Evolutionary conservation across 768 basidiomycete genomes (phyloP).

Genomic region (Melanogaster broomeanus): DNA sequence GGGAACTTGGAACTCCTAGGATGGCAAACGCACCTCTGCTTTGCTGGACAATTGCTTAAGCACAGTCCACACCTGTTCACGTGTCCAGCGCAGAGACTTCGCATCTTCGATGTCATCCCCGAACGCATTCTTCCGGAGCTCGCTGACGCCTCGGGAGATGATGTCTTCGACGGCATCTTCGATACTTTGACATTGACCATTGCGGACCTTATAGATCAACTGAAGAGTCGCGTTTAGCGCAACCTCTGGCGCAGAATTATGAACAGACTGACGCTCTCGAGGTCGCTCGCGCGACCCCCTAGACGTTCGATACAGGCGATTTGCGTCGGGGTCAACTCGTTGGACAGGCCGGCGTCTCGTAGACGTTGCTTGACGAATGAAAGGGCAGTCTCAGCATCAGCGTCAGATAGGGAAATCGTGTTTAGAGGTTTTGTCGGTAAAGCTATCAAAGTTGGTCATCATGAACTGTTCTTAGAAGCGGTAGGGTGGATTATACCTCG

Average conservation of each 20-base stretch:
- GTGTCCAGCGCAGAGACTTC: constrained; percentile 78
- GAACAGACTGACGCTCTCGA: constrained; percentile 65
- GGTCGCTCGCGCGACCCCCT: constrained; percentile 89
- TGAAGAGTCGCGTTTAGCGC: constrained; percentile 27
- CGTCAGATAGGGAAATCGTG: constrained; percentile 80
- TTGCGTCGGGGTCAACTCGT: constrained; percentile 58
- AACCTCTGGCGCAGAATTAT: background rate
- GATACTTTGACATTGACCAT: constrained; percentile 64
- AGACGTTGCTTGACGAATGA: constrained; percentile 82
- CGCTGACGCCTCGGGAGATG: constrained; percentile 72
- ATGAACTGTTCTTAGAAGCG: background rate
- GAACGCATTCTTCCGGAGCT: constrained; percentile 89
- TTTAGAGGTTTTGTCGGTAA: constrained; percentile 83
- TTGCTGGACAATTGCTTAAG: constrained; percentile 70
- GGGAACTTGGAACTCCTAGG: constrained; percentile 22
- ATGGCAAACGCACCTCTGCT: constrained; percentile 51
- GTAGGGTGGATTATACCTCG: constrained; percentile 51
- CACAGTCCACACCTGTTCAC: constrained; percentile 87
- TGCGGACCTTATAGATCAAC: constrained; percentile 85
- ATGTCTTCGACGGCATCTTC: constrained; percentile 91
- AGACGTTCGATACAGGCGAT: constrained; percentile 65
- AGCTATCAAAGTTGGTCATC: constrained; percentile 47
- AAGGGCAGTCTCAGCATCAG: constrained; percentile 77
- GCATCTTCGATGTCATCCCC: constrained; percentile 92
- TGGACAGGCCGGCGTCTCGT: constrained; percentile 51